phyloP scores from a whole-genome alignment of 306 rosid genomes.

The Castanospermum australe region DNA sequence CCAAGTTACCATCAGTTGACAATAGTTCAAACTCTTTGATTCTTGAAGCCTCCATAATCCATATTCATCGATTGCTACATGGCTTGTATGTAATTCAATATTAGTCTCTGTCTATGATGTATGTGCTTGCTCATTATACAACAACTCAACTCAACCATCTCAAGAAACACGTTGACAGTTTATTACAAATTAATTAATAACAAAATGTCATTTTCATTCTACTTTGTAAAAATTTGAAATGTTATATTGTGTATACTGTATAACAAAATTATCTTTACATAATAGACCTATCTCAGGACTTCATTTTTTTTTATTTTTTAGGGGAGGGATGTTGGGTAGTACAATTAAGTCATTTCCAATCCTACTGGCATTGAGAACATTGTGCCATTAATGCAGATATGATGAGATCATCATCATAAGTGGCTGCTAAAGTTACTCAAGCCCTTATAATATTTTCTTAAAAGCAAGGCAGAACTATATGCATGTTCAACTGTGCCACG shows the following conservation, averaged over 20 bases:
- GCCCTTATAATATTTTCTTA: not conserved
- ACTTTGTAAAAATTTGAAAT: not conserved
- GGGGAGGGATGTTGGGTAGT: not conserved
- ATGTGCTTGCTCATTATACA: not conserved
- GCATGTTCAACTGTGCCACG: not conserved
- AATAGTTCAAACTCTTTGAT: not conserved
- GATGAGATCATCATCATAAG: not conserved
- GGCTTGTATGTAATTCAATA: not conserved
- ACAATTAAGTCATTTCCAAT: not conserved
- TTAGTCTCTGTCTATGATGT: not conserved
- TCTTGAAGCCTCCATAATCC: not conserved
- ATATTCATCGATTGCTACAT: not conserved
- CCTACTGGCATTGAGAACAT: not conserved
- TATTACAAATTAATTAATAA: not conserved
- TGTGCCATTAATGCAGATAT: not conserved
- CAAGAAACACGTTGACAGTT: not conserved
- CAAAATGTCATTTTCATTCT: not conserved
- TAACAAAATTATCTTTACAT: not conserved
- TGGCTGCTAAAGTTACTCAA: not conserved
- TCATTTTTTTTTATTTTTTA: not conserved
- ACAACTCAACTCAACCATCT: not conserved
- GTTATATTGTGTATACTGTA: not conserved
- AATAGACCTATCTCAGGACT: not conserved
- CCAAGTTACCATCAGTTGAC: not conserved
- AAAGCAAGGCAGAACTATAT: conserved; percentile 11